Evolutionary conservation across 306 rosid genomes (phyloP).

Genomic region (Clitoria ternatea): DNA sequence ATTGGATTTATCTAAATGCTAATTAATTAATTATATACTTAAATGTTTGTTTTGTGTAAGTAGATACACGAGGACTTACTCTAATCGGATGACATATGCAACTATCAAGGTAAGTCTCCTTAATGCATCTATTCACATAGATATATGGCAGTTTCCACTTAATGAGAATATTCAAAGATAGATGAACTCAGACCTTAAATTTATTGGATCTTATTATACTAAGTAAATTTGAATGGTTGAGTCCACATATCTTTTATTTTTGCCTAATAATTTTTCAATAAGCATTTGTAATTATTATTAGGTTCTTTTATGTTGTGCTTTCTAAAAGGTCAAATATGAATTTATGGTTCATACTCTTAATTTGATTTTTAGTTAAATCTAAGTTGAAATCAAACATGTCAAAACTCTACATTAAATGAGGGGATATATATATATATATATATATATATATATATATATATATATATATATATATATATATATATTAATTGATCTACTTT

Average conservation of each 20-base stretch:
- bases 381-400: too few relatives aligned
- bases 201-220: not conserved
- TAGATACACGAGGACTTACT: slow-evolving; percentile 51
- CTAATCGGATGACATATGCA: slow-evolving; percentile 54
- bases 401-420: too few relatives aligned
- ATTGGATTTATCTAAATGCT: not conserved
- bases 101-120: slow-evolving; percentile 48
- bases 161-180: not conserved
- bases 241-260: not conserved
- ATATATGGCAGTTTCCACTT: not conserved
- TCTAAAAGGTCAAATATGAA: too few relatives aligned
- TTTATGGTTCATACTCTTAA: too few relatives aligned
- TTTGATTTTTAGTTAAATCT: too few relatives aligned
- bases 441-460: too few relatives aligned
- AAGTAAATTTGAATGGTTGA: not conserved
- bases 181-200: not conserved
- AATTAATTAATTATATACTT: not conserved
- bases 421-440: too few relatives aligned
- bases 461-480: not conserved
- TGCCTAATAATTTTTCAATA: not conserved
- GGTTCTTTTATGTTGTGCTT: too few relatives aligned
- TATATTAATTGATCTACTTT: not conserved
- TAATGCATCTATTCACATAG: not conserved
- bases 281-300: not conserved
- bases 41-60: not conserved